Base-by-base conservation (phyloP, 208 protist species). In the Trichomonas vaginalis region DNA sequence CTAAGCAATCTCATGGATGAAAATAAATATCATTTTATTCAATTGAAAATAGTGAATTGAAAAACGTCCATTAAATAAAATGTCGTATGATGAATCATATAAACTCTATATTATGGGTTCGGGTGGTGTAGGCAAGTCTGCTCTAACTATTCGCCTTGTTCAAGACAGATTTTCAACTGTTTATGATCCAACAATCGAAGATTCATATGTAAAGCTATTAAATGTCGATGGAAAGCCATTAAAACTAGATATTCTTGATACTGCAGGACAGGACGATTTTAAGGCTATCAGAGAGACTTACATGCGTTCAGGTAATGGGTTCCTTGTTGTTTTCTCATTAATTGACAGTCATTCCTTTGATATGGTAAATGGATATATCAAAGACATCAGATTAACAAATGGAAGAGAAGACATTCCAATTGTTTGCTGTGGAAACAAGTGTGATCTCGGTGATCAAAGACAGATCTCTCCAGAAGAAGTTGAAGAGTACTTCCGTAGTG, bases 71-170 rank as follows among this genome's bases (percentile, higher is more conserved):
- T n/a, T n/a, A n/a, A n/a, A n/a, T n/a, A n/a, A n/a, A n/a, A n/a
- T n/a, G n/a, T n/a, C n/a, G 49, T 61, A 17, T 17, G 49, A 61
- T 61, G 9, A 23, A 61, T 9, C 9, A 61, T 86, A 86, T 23
- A 95, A 95, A 45, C 32, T 95, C 1, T 96, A 97, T 40, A 96
- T 97, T 61, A 95, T 97, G 14, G 97, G 97, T 62, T 96, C 96
- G n/a, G 97, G 97, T 96, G 97, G 97, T 96, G 97, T 98, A 39
- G 97, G 97, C 47, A 98, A 98, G 95, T 97, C 97, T 0, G 97
- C 97, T 46, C 86, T 98, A 0, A 98, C 97, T 0, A 98, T 98
- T 48, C 97, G 97, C 48, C 96, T 98, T 21, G 96, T 98, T 14
- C 95, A 97, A 1, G 96, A 97, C 27, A 47, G 97, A 32, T 98